Evolutionary conservation across 768 basidiomycete species (phyloP).

Genomic region (Pulveroboletus sp.): DNA sequence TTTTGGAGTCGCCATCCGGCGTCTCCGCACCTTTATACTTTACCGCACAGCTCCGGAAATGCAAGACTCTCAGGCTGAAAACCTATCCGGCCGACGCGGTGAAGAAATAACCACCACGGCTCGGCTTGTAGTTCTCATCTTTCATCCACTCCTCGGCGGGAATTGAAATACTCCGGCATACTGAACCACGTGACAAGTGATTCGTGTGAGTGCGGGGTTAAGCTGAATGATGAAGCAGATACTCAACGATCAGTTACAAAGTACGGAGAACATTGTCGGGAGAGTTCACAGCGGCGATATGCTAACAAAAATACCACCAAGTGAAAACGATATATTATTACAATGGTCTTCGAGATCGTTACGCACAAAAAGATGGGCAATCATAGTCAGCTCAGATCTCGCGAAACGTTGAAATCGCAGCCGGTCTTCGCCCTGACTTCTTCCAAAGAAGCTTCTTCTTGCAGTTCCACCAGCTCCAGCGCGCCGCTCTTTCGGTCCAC

Average conservation of each 20-base stretch:
- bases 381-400: slow-evolving; percentile 49
- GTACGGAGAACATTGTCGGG: background rate
- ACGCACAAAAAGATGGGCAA: slow-evolving; percentile 5
- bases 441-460: slow-evolving; percentile 80
- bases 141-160: slow-evolving; percentile 9
- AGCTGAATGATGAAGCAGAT: too few relatives aligned
- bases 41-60: background rate
- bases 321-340: slow-evolving; percentile 6
- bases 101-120: slow-evolving; percentile 3
- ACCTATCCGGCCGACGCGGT: background rate
- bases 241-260: too few relatives aligned
- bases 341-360: background rate
- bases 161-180: too few relatives aligned
- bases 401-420: slow-evolving; percentile 69
- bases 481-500: slow-evolving; percentile 75
- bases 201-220: slow-evolving; percentile 4
- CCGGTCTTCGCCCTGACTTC: slow-evolving; percentile 87
- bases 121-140: slow-evolving; percentile 6
- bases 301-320: background rate
- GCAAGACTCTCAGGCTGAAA: slow-evolving; percentile 1
- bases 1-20: background rate
- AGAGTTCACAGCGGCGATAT: background rate
- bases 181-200: slow-evolving; percentile 1
- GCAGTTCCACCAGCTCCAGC: slow-evolving; percentile 76
- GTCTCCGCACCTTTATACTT: slow-evolving; percentile 11